Conservation (phyloP, 768 basidiomycete species). For the Trametes punicea region DNA sequence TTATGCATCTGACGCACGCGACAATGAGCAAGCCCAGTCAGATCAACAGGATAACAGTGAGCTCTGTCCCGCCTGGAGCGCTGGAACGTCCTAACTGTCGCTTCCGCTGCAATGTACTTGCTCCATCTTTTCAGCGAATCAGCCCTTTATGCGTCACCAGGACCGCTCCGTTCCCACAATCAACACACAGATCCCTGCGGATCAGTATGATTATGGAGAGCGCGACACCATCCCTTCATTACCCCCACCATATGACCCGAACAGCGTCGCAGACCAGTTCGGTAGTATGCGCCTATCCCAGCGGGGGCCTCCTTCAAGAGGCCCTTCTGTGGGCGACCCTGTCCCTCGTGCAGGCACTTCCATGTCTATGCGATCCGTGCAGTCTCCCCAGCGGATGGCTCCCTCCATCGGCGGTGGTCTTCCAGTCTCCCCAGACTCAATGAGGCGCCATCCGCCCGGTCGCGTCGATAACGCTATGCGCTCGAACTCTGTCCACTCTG, state of each 20-base stretch:
- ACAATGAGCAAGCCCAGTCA: neutral
- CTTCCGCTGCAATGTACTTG: neutral
- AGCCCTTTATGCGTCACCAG: slow-evolving; percentile 38
- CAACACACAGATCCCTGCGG: slow-evolving; percentile 36
- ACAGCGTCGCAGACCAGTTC: slow-evolving; percentile 48
- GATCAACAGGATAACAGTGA: slow-evolving; percentile 20
- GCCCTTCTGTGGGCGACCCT: slow-evolving; percentile 39
- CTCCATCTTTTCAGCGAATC: neutral
- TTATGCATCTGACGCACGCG: neutral
- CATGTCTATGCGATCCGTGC: slow-evolving; percentile 24
- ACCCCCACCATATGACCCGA: slow-evolving; percentile 42
- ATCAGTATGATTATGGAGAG: slow-evolving; percentile 19
- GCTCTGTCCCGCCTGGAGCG: slow-evolving; percentile 4
- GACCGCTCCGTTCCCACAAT: slow-evolving; percentile 49
- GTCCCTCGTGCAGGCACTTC: slow-evolving; percentile 55
- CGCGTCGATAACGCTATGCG: slow-evolving; percentile 17
- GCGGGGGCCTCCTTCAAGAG: slow-evolving; percentile 36
- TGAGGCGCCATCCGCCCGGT: slow-evolving; percentile 21
- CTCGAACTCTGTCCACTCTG: slow-evolving; percentile 30
- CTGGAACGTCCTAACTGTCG: slow-evolving; percentile 6
- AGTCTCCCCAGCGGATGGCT: slow-evolving; percentile 16
- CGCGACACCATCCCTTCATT: slow-evolving; percentile 25
- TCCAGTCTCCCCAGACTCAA: slow-evolving; percentile 20
- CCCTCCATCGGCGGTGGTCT: slow-evolving; percentile 15
- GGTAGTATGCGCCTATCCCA: slow-evolving; percentile 47